These are phyloP conservation scores for Yarrowia divulgata DNA, from an alignment of 805 yeast species.

Conservation along the genomic window DNA sequence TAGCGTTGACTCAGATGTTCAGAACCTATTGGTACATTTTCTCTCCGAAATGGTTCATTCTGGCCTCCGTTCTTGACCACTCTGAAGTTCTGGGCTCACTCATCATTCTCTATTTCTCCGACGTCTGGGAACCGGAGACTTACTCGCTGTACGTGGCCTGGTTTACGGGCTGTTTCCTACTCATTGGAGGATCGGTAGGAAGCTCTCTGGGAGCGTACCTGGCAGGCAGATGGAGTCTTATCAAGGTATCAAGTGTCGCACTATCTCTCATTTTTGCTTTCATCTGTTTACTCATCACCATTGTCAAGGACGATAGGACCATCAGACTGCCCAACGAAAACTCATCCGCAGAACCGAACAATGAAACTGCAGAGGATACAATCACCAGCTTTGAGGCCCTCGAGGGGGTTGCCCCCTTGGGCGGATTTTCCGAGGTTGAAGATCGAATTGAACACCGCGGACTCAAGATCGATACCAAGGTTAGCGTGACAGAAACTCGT, in stretches of 20 bases:
- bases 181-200: conserved; percentile 23
- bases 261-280: background rate
- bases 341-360: background rate
- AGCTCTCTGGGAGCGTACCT: conserved; percentile 16
- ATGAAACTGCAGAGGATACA: background rate
- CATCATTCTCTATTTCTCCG: conserved; percentile 32
- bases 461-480: conserved; percentile 5
- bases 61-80: conserved; percentile 14
- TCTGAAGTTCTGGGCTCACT: conserved; percentile 14
- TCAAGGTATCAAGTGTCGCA: background rate
- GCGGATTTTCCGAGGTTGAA: conserved; percentile 14
- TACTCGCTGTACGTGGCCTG: conserved; percentile 27
- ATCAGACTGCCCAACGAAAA: background rate
- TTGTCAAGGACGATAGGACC: conserved; percentile 20
- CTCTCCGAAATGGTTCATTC: conserved; percentile 9
- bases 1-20: background rate
- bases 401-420: conserved; percentile 24
- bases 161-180: conserved; percentile 24
- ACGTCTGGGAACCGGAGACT: conserved; percentile 20
- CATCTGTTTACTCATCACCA: background rate
- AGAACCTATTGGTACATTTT: conserved; percentile 27
- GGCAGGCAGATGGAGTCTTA: background rate
- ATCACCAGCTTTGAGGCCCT: conserved; percentile 8
- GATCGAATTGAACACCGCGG: conserved; percentile 7
- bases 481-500: background rate